Evolutionary conservation across 768 basidiomycete species (phyloP).

Genomic region (Podaxis sp.): DNA sequence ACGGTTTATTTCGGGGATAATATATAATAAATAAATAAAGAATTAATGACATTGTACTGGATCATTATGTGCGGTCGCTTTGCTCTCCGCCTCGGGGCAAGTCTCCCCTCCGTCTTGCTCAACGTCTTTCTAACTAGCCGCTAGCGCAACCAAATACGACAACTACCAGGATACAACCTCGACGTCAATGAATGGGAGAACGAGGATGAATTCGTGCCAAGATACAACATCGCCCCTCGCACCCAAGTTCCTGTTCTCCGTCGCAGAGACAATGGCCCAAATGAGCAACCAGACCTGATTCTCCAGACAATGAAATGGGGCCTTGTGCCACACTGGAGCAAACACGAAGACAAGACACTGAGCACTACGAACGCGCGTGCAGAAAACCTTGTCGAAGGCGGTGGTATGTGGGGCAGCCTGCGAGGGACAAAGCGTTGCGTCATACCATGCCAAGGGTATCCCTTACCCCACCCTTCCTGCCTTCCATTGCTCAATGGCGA

Average conservation of each 20-base stretch:
- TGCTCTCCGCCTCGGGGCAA: conserved; percentile 42
- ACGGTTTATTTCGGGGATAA: conserved; percentile 9
- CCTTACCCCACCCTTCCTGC: background rate
- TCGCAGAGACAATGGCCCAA: conserved; percentile 26
- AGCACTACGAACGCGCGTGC: conserved; percentile 89
- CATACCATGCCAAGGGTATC: conserved; percentile 57
- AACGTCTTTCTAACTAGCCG: conserved; percentile 6
- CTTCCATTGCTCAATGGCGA: background rate
- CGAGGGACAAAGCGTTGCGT: conserved; percentile 82
- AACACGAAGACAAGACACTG: conserved; percentile 62
- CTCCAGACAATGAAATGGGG: conserved; percentile 92
- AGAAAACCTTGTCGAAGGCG: conserved; percentile 71
- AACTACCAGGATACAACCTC: conserved; percentile 37
- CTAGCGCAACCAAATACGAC: conserved; percentile 40
- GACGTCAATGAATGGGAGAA: conserved; percentile 56
- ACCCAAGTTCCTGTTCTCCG: conserved; percentile 74
- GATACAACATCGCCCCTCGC: conserved; percentile 85
- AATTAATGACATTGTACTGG: background rate
- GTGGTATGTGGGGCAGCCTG: conserved; percentile 83
- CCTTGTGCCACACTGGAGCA: conserved; percentile 79
- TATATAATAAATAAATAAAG: background rate
- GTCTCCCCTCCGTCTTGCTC: background rate
- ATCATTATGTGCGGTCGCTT: conserved; percentile 62
- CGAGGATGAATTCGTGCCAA: conserved; percentile 51
- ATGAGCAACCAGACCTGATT: conserved; percentile 29